These are phyloP conservation scores for Cucurbita argyrosperma DNA, from an alignment of 306 rosid species.

Conservation along the genomic window DNA sequence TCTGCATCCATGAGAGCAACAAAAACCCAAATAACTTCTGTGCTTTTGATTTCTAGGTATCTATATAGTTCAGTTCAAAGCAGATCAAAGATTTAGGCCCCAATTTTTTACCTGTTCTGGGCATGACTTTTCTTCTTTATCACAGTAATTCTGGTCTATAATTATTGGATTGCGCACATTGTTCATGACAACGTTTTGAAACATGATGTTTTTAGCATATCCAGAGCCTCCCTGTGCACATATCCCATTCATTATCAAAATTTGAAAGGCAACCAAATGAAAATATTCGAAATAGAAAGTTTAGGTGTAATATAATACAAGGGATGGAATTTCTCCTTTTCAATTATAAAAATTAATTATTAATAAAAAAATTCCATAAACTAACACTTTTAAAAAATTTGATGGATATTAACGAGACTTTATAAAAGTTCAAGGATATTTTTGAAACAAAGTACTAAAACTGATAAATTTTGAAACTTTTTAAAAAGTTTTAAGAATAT, in stretches of 20 bases:
- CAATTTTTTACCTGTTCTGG: constrained; percentile 20
- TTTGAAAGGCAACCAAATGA: not conserved
- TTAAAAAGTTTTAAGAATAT: no score
- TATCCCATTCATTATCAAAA: not conserved
- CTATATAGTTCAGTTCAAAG: not conserved
- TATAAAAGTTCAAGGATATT: no score
- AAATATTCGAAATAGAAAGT: not conserved
- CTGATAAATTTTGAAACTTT: no score
- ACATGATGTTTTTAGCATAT: constrained; percentile 41
- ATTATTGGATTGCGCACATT: constrained; percentile 53
- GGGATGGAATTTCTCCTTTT: no score
- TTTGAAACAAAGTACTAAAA: no score
- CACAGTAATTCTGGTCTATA: constrained; percentile 64
- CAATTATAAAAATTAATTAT: no score
- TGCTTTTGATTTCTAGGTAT: not conserved
- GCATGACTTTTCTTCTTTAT: constrained; percentile 29
- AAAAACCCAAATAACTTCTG: not conserved
- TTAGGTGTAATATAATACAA: not conserved
- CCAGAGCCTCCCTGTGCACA: constrained; percentile 74
- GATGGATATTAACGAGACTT: no score
- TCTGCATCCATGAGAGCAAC: constrained; percentile 10
- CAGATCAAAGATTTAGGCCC: not conserved
- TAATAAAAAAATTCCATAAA: no score
- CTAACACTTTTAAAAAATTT: no score
- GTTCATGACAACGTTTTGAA: constrained; percentile 43